A percentile compares a stretch with the other conserved stretches of the same genome.
These are phyloP conservation scores for Wilcoxina mikolae DNA, from an alignment of 495 filamentous ascomycete genomes.

Conservation along the genomic window DNA sequence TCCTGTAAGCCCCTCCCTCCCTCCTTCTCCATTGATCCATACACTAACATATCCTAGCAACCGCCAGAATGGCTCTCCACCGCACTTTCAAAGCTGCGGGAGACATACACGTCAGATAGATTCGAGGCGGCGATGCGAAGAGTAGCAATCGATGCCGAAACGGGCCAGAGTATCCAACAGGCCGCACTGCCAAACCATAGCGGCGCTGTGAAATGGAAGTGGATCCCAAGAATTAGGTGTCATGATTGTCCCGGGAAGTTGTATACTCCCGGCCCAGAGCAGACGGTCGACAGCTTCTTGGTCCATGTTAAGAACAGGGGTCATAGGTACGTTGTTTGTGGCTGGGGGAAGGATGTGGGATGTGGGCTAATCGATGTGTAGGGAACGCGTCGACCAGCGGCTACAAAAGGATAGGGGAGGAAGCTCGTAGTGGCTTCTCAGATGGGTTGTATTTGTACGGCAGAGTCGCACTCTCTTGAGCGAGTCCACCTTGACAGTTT, in stretches of 20 bases:
- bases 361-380: conserved; percentile 63
- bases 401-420: conserved; percentile 17
- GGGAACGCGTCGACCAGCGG: conserved; percentile 53
- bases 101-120: conserved; percentile 53
- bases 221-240: conserved; percentile 69
- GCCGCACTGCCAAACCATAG: conserved; percentile 48
- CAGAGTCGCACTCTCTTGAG: too few relatives aligned
- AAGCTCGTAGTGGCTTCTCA: background rate
- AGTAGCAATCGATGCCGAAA: conserved; percentile 54
- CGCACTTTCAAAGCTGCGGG: conserved; percentile 48
- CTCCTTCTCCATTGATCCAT: conserved; percentile 8
- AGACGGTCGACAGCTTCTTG: conserved; percentile 38
- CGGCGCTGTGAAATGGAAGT: background rate
- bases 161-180: conserved; percentile 66
- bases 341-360: conserved; percentile 55
- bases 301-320: conserved; percentile 29
- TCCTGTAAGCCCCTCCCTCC: conserved; percentile 18
- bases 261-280: conserved; percentile 74
- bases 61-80: conserved; percentile 64
- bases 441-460: too few relatives aligned
- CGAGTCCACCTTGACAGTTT: too few relatives aligned
- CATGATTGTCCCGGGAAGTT: conserved; percentile 84
- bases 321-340: conserved; percentile 44
- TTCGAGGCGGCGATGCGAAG: conserved; percentile 86
- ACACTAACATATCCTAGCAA: conserved; percentile 30